A percentile compares a stretch with the other conserved stretches of the same genome.
Evolutionary conservation across 352 stramenopile species (phyloP).

Genomic region (Pythium brachiatum): DNA sequence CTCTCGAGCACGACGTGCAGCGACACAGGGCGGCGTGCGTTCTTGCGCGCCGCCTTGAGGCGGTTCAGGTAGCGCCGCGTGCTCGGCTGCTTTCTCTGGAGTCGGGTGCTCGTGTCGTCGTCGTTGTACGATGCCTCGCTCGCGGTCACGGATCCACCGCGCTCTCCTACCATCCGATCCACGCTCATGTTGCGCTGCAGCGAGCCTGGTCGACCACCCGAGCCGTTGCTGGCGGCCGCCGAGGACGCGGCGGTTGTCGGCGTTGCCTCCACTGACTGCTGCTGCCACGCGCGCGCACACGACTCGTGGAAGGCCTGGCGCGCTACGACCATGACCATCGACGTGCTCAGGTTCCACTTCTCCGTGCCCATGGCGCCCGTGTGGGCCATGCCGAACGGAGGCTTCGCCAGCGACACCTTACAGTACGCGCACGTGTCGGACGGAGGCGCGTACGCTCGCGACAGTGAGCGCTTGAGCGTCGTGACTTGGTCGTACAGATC

Average conservation of each 20-base stretch:
- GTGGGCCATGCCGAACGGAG: constrained; percentile 83
- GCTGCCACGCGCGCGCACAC: constrained; percentile 83
- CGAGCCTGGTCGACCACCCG: neutral
- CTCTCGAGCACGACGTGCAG: constrained; percentile 78
- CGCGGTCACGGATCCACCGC: constrained; percentile 14
- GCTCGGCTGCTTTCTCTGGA: constrained; percentile 77
- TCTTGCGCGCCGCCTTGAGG: constrained; percentile 70
- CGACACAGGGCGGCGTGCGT: constrained; percentile 56
- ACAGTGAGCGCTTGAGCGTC: constrained; percentile 71
- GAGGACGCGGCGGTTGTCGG: constrained; percentile 16
- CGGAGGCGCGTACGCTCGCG: constrained; percentile 66
- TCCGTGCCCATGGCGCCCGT: constrained; percentile 58
- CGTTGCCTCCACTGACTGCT: constrained; percentile 66
- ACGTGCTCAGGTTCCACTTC: constrained; percentile 85
- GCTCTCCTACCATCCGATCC: constrained; percentile 17
- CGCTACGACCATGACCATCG: constrained; percentile 77
- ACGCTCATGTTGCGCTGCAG: constrained; percentile 20
- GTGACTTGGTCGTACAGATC: constrained; percentile 86
- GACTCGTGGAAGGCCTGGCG: constrained; percentile 85
- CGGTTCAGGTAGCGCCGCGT: constrained; percentile 77
- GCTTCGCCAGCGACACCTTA: constrained; percentile 75
- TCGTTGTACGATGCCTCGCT: constrained; percentile 20
- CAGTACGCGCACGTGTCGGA: constrained; percentile 81
- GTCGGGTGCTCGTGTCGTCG: constrained; percentile 25
- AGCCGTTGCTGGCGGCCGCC: neutral